phyloP scores from a whole-genome alignment of 257 asterid genomes.

The Agastache rugosa region DNA sequence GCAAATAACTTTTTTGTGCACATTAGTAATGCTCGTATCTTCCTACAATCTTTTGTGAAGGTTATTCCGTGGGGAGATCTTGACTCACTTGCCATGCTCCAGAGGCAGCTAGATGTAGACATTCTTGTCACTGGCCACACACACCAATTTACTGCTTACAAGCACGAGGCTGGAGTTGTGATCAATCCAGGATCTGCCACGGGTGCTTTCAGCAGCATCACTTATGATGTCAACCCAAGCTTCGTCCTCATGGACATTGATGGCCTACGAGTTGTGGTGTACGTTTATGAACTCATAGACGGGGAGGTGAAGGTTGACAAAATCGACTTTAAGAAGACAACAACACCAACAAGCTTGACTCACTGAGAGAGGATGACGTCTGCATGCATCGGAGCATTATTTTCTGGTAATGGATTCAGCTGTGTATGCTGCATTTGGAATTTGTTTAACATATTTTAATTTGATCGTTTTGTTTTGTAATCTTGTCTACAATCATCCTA shows the following conservation, averaged over 20 bases:
- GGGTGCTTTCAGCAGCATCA: slow-evolving; percentile 96
- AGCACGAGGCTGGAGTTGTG: slow-evolving; percentile 97
- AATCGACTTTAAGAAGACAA: slow-evolving; percentile 96
- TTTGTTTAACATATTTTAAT: slow-evolving; percentile 3
- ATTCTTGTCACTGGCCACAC: slow-evolving; percentile 95
- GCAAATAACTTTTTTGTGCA: background rate
- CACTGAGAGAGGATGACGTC: background rate
- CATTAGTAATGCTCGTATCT: slow-evolving; percentile 14
- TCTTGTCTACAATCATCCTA: slow-evolving; percentile 18
- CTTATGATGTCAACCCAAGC: slow-evolving; percentile 96
- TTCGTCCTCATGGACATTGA: slow-evolving; percentile 98
- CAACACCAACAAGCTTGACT: slow-evolving; percentile 46
- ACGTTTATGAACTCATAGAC: slow-evolving; percentile 91
- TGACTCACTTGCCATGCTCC: slow-evolving; percentile 95
- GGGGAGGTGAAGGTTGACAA: slow-evolving; percentile 99
- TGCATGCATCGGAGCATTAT: background rate
- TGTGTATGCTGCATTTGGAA: slow-evolving; percentile 21
- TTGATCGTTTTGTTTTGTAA: slow-evolving; percentile 20
- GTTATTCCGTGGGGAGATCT: slow-evolving; percentile 98
- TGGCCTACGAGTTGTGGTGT: slow-evolving; percentile 92
- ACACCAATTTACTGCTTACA: slow-evolving; percentile 96
- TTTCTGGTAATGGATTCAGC: background rate
- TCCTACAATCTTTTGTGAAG: slow-evolving; percentile 42
- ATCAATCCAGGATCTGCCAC: slow-evolving; percentile 98
- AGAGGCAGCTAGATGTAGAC: slow-evolving; percentile 95